These are phyloP conservation scores for Pseudogymnoascus sp. DNA, from an alignment of 2,329 filamentous ascomycete genomes.

Conservation along the genomic window DNA sequence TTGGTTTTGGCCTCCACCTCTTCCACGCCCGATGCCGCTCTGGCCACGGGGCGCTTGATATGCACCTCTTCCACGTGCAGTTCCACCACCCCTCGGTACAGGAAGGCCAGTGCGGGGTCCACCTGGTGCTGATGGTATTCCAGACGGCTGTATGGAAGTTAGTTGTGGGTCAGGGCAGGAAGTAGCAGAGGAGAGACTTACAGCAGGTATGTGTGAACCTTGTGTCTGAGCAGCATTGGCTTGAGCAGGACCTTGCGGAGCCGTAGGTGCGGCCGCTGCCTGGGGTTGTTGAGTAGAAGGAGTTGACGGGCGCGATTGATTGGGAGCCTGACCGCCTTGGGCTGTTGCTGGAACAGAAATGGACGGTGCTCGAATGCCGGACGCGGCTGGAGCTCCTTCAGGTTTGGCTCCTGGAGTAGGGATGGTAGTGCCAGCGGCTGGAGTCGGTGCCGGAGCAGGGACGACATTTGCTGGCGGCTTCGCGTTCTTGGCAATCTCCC, in stretches of 20 bases:
- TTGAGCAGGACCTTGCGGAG: not conserved
- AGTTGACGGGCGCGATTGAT: not conserved
- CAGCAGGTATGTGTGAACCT: slow-evolving; percentile 5
- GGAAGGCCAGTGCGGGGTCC: slow-evolving; percentile 10
- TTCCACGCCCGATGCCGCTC: slow-evolving; percentile 13
- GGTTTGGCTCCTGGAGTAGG: slow-evolving; percentile 5
- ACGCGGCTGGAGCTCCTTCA: slow-evolving; percentile 4
- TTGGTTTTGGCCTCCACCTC: slow-evolving; percentile 15
- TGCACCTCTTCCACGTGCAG: slow-evolving; percentile 2
- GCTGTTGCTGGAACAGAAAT: slow-evolving; percentile 6
- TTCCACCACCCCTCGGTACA: slow-evolving; percentile 2
- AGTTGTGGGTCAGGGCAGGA: not conserved
- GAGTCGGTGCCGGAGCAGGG: slow-evolving; percentile 12
- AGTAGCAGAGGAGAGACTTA: not conserved
- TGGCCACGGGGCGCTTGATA: slow-evolving; percentile 9
- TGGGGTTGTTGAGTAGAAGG: not conserved
- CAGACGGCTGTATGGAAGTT: not conserved
- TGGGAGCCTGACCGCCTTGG: not conserved
- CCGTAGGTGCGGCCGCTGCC: not conserved
- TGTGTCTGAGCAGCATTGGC: not conserved
- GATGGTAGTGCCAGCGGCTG: slow-evolving; percentile 9
- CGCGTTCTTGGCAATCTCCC: slow-evolving; percentile 66
- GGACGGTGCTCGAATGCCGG: not conserved
- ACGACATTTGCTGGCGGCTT: slow-evolving; percentile 35
- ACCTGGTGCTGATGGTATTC: not conserved